A percentile compares a stretch with the other conserved stretches of the same genome.
Evolutionary conservation across 2,329 filamentous ascomycete species (phyloP).

Genomic region (Metarhizium album): DNA sequence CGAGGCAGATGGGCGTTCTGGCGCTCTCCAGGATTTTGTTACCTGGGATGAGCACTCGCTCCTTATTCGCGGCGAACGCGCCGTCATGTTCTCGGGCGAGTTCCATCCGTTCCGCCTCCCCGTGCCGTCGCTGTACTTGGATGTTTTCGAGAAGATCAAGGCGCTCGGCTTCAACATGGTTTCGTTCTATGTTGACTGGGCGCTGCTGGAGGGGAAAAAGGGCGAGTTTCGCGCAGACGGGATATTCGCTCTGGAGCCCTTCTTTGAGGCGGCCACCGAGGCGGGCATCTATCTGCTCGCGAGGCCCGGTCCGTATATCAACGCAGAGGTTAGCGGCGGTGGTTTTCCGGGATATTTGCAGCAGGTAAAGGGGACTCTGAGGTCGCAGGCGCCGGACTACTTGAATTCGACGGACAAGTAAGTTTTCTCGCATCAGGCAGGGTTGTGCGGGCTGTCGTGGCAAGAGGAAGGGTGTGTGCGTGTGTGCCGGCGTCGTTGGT

Average conservation of each 20-base stretch:
- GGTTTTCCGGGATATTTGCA: slow-evolving; percentile 76
- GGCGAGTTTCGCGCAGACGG: slow-evolving; percentile 61
- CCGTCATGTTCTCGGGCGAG: slow-evolving; percentile 64
- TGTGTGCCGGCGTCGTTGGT: background rate
- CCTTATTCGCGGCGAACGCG: slow-evolving; percentile 56
- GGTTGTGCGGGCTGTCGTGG: too few species aligned
- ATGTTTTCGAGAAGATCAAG: slow-evolving; percentile 75
- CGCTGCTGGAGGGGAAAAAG: slow-evolving; percentile 60
- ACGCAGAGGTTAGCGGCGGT: slow-evolving; percentile 65
- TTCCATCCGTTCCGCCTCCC: slow-evolving; percentile 55
- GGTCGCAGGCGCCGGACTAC: slow-evolving; percentile 52
- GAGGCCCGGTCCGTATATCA: slow-evolving; percentile 63
- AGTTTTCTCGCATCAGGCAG: slow-evolving; percentile 11
- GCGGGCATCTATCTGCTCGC: slow-evolving; percentile 71
- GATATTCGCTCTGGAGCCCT: slow-evolving; percentile 60
- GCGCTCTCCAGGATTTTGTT: slow-evolving; percentile 29
- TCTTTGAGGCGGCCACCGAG: slow-evolving; percentile 63
- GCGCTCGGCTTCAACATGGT: slow-evolving; percentile 70
- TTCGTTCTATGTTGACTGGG: slow-evolving; percentile 74
- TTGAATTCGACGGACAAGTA: slow-evolving; percentile 57
- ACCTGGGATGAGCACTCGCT: slow-evolving; percentile 66
- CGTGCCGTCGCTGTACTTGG: slow-evolving; percentile 44
- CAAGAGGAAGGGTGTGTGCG: too few species aligned
- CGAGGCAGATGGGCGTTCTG: slow-evolving; percentile 12
- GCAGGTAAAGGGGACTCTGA: slow-evolving; percentile 50